Base-by-base conservation (phyloP, 1,284 basidiomycete genomes). In the Ustilago xerochloae region DNA sequence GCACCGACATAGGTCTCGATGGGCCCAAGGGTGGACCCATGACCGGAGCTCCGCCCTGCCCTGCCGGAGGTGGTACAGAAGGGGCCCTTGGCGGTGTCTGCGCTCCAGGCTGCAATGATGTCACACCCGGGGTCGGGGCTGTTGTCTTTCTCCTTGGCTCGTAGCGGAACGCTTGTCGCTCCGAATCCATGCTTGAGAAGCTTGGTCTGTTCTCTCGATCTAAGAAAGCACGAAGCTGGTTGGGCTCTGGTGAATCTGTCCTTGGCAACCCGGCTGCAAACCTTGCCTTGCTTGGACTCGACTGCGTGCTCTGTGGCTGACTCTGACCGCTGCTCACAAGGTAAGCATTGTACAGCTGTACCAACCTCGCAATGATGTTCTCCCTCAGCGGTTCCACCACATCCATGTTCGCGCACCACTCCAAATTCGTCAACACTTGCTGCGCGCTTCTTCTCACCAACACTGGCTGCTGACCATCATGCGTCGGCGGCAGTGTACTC, bases 381-480 rank as follows among this genome's bases (percentile, higher is more conserved):
- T 65, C 62, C 32, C 66, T 61, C 26, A 74, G 45, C 30, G 71
- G 71, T 20, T 74, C 71, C 8, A 74, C 62, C 2, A 69, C 66
- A 22, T 68, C 71, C 71, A 74, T 74, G 51, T 69, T 74, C 5
- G 71, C 70, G 20, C 70, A 73, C 70, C 70, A 73, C 45, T 73
- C 70, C 16, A 73, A 18, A 33, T 73, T 73, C 10, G 70, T 73
- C 39, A 73, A 46, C n/a, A 73, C 70, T 38, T 73, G 70, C 60
- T 73, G 70, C 9, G 65, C 65, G 30, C 70, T 74, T n/a, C 70
- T 45, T 0, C 70, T 35, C 2, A 74, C 70, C 0, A 68, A 50
- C 18, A 69, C 63, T 2, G 59, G 55, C 15, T 55, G 66, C 54
- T 56, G 45, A 1, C 72, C 63, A n/a, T 70, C 60, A 32, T 69